A percentile compares a stretch with the other conserved stretches of the same genome.
Evolutionary conservation across 2,329 filamentous ascomycete genomes (phyloP).

Genomic region (Fusarium brevicatenulatum): DNA sequence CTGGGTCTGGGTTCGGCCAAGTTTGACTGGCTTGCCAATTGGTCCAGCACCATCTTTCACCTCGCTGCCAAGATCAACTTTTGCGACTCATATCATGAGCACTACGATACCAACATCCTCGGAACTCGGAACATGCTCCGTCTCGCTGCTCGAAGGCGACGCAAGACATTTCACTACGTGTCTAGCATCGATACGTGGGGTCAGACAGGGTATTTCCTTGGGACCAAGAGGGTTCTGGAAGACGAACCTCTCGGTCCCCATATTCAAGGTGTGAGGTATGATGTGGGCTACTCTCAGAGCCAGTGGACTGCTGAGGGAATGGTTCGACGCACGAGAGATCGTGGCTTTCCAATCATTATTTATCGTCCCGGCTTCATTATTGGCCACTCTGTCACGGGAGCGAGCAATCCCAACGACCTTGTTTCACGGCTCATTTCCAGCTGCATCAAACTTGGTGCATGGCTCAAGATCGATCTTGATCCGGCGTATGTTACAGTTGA

Average conservation of each 20-base stretch:
- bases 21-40: constrained; percentile 1
- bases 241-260: not conserved
- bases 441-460: constrained; percentile 1
- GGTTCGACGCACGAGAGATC: not conserved
- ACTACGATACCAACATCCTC: constrained; percentile 1
- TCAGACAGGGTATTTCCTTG: constrained; percentile 1
- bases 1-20: not conserved
- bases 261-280: not conserved
- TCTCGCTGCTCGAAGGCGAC: not conserved
- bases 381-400: not conserved
- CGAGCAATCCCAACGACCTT: constrained; percentile 5
- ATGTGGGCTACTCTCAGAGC: constrained; percentile 1
- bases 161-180: not conserved
- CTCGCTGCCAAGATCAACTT: constrained; percentile 5
- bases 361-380: constrained; percentile 6
- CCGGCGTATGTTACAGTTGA: not conserved
- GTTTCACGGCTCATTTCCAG: constrained; percentile 1
- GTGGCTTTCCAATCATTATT: not conserved
- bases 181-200: constrained; percentile 9
- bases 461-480: not conserved
- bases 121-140: not conserved
- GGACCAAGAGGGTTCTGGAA: not conserved
- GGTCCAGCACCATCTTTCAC: constrained; percentile 1
- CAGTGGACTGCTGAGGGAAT: constrained; percentile 2
- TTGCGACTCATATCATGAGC: constrained; percentile 3